Conservation (phyloP, 768 basidiomycete species). For the Boletus insuetus region DNA sequence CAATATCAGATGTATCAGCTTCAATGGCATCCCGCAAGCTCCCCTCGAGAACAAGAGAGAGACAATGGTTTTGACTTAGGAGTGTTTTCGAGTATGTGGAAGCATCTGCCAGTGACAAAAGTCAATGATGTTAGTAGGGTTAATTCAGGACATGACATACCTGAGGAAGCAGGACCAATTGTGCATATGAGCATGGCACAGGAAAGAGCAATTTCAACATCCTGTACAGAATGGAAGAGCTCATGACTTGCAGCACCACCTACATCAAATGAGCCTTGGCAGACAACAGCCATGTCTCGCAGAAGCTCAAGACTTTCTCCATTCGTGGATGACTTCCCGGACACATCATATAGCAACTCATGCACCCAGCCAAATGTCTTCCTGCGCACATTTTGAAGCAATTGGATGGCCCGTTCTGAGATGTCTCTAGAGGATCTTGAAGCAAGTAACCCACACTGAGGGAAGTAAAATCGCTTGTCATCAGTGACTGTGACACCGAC, state of each 20-base stretch:
- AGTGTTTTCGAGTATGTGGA: not conserved
- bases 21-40: not conserved
- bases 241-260: not conserved
- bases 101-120: not conserved
- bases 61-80: not conserved
- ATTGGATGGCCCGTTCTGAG: not conserved
- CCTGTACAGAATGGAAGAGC: not conserved
- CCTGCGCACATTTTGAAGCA: not conserved
- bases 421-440: not conserved
- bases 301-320: not conserved
- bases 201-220: not conserved
- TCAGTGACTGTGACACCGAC: too few relatives aligned
- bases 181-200: not conserved
- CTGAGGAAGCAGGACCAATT: not conserved
- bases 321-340: not conserved
- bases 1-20: not conserved
- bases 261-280: not conserved
- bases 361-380: not conserved
- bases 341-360: not conserved
- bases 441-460: too few relatives aligned
- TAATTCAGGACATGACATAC: not conserved
- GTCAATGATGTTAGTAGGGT: not conserved
- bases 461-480: too few relatives aligned
- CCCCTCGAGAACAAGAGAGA: not conserved
- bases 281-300: not conserved